Percentiles rank a stretch among this genome's conserved stretches.
phyloP scores from a whole-genome alignment of 306 rosid species.

The Prunus dulcis region DNA sequence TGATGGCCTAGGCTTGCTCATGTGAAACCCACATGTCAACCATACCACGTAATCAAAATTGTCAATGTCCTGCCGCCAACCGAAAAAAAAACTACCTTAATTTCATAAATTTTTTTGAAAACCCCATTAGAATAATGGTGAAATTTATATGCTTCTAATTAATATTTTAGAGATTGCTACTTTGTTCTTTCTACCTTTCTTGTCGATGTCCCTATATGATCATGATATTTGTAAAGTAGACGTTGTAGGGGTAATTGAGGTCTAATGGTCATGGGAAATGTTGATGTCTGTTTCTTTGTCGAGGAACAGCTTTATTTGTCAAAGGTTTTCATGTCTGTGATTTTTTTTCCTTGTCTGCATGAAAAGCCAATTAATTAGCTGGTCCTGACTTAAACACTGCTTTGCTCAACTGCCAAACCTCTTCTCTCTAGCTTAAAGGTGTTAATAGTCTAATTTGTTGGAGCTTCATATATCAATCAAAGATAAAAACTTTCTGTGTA shows the following conservation, averaged over 20 bases:
- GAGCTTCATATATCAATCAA: not conserved
- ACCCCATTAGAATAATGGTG: not conserved
- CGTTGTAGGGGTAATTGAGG: slow-evolving; percentile 28
- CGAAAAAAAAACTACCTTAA: not conserved
- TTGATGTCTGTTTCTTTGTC: slow-evolving; percentile 33
- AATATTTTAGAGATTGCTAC: not conserved
- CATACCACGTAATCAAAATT: slow-evolving; percentile 54
- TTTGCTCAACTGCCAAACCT: slow-evolving; percentile 5
- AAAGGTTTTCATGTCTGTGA: slow-evolving; percentile 32
- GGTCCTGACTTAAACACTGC: slow-evolving; percentile 16
- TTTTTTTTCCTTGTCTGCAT: slow-evolving; percentile 23
- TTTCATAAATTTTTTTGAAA: not conserved
- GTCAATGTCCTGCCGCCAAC: slow-evolving; percentile 28
- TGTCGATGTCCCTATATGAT: slow-evolving; percentile 20
- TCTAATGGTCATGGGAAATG: slow-evolving; percentile 29
- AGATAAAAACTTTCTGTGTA: not conserved
- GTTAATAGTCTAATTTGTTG: not conserved
- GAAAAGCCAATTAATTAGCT: slow-evolving; percentile 29
- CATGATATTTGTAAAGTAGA: slow-evolving; percentile 15
- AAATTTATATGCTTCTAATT: not conserved
- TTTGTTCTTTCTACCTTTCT: slow-evolving; percentile 21
- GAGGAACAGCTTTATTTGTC: slow-evolving; percentile 33
- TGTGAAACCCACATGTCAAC: slow-evolving; percentile 84
- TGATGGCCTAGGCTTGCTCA: slow-evolving; percentile 41
- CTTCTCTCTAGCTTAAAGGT: slow-evolving; percentile 1